phyloP scores from a whole-genome alignment of 768 basidiomycete species.

The Dentipellis sp. region DNA sequence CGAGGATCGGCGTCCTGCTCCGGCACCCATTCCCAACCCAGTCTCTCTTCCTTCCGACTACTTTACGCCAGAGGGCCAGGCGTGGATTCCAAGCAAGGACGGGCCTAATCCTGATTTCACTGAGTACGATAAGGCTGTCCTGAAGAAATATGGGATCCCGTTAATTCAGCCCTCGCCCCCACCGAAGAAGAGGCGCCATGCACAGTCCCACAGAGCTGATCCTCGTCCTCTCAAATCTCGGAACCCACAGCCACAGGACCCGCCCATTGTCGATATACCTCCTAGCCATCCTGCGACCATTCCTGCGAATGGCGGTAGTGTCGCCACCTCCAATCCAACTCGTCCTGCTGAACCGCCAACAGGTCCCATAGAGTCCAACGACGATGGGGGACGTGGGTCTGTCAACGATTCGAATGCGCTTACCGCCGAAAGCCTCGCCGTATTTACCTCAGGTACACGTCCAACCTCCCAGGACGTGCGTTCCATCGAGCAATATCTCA shows the following conservation, averaged over 20 bases:
- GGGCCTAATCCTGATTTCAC: neutral
- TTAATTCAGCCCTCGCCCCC: neutral
- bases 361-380: neutral
- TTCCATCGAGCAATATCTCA: too few relatives aligned
- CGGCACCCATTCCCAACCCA: too few relatives aligned
- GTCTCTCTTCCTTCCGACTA: too few relatives aligned
- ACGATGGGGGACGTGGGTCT: too few relatives aligned
- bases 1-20: too few relatives aligned
- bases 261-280: too few relatives aligned
- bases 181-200: neutral
- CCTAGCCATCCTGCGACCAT: too few relatives aligned
- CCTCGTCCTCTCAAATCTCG: neutral
- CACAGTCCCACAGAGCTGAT: neutral
- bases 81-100: neutral
- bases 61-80: neutral
- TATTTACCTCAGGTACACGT: too few relatives aligned
- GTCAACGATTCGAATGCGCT: too few relatives aligned
- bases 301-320: too few relatives aligned
- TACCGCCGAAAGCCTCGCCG: too few relatives aligned
- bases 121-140: neutral
- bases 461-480: too few relatives aligned
- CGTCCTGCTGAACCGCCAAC: neutral
- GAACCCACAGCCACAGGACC: neutral
- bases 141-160: neutral
- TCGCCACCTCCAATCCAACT: neutral